Evolutionary conservation across 768 basidiomycete genomes (phyloP), one percentile per base, ranked within the genome.

Genomic region (Pluteus cervinus): DNA sequence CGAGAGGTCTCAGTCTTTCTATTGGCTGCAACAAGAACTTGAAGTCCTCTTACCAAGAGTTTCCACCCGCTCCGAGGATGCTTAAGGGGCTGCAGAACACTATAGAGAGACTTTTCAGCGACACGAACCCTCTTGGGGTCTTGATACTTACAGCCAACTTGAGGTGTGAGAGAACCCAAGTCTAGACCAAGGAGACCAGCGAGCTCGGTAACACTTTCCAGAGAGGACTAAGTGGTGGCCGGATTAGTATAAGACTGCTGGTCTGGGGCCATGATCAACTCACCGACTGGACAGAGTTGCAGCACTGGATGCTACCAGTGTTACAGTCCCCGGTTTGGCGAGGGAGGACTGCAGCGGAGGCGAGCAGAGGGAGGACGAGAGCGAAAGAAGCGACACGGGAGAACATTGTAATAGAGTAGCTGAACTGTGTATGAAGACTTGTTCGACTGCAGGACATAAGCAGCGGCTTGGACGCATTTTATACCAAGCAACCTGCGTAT

Each of bases 1-100:
- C 17, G n/a, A 11, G 31, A 29, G 10, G 28, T n/a, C 30, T 25
- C 20, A 12, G 24, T 24, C 16, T 16, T 14, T 21, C n/a, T n/a
- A 23, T 30, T 11, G 7, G 18, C 12, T 11, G n/a, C n/a, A n/a
- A 1, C 2, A 29, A 9, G 20, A 29, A 26, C 21, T 5, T 26
- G 23, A 30, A 23, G 23, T n/a, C 22, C n/a, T 24, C 46, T n/a
- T 16, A 50, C 48, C 49, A 51, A 18, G 42, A 39, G 18, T 43
- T 38, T 32, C 41, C 30, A 18, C 36, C 42, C 11, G 39, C n/a
- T 21, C 39, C 41, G 20, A 46, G 17, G 36, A 48, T 21, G 17
- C 41, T 43, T 28, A 51, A 30, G 2, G 46, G 44, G 28, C 29
- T 26, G 44, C 49, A 51, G 21, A 35, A 36, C 11, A 50, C 48